Percentiles rank a stretch among this genome's conserved stretches.
phyloP scores from a whole-genome alignment of 163 green algal genomes.

The Botryococcus braunii region DNA sequence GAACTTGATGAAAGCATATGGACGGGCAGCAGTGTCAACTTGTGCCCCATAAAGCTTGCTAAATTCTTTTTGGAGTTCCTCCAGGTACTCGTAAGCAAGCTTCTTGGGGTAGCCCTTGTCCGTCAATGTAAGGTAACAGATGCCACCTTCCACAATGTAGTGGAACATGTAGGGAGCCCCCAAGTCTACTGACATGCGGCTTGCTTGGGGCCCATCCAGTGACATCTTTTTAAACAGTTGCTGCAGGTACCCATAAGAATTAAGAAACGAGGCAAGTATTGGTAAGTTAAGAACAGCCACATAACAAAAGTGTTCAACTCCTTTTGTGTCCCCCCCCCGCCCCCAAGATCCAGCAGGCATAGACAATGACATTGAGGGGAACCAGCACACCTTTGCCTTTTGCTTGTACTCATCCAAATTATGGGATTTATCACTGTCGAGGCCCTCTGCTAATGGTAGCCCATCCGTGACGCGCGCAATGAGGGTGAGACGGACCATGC shows the following conservation, averaged over 20 bases:
- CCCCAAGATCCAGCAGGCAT: too few species aligned
- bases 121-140: slow-evolving; percentile 82
- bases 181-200: slow-evolving; percentile 73
- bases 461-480: slow-evolving; percentile 84
- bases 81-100: slow-evolving; percentile 95
- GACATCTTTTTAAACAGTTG: slow-evolving; percentile 83
- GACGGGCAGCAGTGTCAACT: slow-evolving; percentile 79
- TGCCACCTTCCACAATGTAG: slow-evolving; percentile 74
- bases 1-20: slow-evolving; percentile 99
- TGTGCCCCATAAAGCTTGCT: slow-evolving; percentile 68
- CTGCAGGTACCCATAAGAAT: slow-evolving; percentile 28
- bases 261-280: too few species aligned
- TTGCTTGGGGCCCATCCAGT: slow-evolving; percentile 24
- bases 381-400: slow-evolving; percentile 79
- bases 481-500: slow-evolving; percentile 95
- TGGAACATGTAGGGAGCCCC: slow-evolving; percentile 70
- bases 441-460: slow-evolving; percentile 86
- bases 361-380: not conserved
- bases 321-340: too few species aligned
- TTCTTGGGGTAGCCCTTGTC: slow-evolving; percentile 81
- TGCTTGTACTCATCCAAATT: slow-evolving; percentile 88
- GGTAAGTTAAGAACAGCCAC: too few species aligned
- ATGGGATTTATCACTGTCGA: slow-evolving; percentile 87
- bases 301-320: too few species aligned
- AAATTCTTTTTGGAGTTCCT: slow-evolving; percentile 95